Conservation (phyloP, 108 stramenopile genomes). For the Pseudonitzschia multistriata region DNA sequence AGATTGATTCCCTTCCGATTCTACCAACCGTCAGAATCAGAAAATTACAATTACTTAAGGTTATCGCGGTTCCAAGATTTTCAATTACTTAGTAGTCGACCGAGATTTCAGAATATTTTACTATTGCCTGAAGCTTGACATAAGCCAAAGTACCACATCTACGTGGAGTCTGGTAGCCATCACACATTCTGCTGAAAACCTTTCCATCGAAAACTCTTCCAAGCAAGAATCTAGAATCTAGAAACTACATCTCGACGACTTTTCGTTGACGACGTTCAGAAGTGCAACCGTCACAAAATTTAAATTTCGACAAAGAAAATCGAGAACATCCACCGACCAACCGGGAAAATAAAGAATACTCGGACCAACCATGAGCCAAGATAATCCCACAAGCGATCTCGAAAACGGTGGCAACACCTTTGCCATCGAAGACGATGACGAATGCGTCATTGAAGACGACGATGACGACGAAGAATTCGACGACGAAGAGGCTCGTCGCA, state of each 20-base stretch:
- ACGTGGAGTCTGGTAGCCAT: background rate
- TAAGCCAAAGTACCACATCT: background rate
- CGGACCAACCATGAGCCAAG: background rate
- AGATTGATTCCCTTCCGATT: background rate
- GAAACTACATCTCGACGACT: background rate
- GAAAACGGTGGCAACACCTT: slow-evolving; percentile 2
- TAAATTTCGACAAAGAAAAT: slow-evolving; percentile 2
- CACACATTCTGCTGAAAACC: background rate
- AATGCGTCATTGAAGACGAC: background rate
- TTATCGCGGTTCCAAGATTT: background rate
- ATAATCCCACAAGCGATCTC: background rate
- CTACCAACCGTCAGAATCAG: background rate
- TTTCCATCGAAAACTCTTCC: background rate
- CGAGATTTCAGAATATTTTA: background rate
- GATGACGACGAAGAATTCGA: background rate
- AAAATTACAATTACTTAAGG: background rate
- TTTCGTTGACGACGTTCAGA: background rate
- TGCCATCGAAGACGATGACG: slow-evolving; percentile 7
- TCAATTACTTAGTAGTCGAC: background rate
- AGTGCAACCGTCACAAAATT: background rate
- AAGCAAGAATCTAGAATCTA: background rate
- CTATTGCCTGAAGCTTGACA: background rate
- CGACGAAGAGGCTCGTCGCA: background rate
- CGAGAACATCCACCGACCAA: background rate
- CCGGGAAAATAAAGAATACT: background rate